Conservation (phyloP, 208 protist genomes). For the Herpetomonas samuelpessoai region DNA sequence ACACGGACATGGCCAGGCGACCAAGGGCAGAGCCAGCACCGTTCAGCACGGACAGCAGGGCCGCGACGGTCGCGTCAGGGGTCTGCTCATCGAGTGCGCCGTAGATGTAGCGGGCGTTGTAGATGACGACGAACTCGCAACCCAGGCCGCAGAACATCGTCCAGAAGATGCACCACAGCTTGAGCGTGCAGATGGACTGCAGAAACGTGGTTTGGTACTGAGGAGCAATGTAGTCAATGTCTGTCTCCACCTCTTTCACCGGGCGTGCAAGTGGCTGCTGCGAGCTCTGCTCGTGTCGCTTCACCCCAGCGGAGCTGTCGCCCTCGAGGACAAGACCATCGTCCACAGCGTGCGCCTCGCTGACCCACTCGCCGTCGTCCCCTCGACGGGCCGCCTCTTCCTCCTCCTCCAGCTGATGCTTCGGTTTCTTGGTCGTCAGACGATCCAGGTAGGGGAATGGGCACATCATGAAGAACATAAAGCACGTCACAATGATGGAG, state of each 20-base stretch:
- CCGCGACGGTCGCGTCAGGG: constrained; percentile 28
- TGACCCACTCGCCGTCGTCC: background rate
- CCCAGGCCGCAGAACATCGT: constrained; percentile 55
- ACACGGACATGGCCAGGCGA: constrained; percentile 45
- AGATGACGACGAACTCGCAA: constrained; percentile 59
- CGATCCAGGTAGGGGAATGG: constrained; percentile 13
- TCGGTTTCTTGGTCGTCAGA: constrained; percentile 3
- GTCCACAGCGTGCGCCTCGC: background rate
- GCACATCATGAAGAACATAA: constrained; percentile 20
- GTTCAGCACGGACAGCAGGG: constrained; percentile 63
- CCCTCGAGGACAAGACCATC: background rate
- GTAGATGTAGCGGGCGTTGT: constrained; percentile 53
- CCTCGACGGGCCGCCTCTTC: background rate
- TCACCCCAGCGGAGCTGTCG: background rate
- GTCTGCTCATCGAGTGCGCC: constrained; percentile 25
- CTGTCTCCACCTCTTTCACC: constrained; percentile 15
- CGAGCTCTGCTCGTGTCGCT: background rate
- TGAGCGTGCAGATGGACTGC: constrained; percentile 34
- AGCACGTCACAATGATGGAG: constrained; percentile 20
- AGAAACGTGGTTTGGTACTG: constrained; percentile 59
- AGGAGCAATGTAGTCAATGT: constrained; percentile 66
- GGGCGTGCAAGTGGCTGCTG: background rate
- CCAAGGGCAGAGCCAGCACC: constrained; percentile 61
- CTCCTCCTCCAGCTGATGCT: background rate
- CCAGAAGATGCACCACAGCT: constrained; percentile 50